These are phyloP conservation scores for Yamadazyma songkhlaensis DNA, from an alignment of 1,139 yeast species.

Conservation along the genomic window DNA sequence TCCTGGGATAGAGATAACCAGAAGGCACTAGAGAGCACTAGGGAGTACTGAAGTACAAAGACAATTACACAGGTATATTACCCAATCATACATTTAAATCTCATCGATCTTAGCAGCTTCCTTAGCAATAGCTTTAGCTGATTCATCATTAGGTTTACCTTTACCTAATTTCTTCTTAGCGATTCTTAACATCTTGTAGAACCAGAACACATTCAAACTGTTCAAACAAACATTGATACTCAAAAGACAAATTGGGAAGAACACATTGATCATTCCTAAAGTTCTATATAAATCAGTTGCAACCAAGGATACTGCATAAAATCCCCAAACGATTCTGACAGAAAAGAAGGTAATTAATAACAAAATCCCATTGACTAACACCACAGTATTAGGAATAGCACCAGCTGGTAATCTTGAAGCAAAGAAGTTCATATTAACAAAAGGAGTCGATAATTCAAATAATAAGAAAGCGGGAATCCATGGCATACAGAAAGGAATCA, in stretches of 20 bases:
- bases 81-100: not conserved
- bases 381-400: conserved; percentile 42
- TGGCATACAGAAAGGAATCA: conserved; percentile 55
- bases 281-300: conserved; percentile 52
- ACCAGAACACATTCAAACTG: conserved; percentile 72
- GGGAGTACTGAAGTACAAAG: too few relatives aligned
- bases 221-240: conserved; percentile 65
- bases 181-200: conserved; percentile 75
- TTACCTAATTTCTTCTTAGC: conserved; percentile 49
- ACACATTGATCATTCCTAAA: conserved; percentile 23
- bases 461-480: conserved; percentile 81
- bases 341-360: conserved; percentile 70
- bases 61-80: too few relatives aligned
- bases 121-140: conserved; percentile 18
- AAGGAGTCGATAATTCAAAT: conserved; percentile 92
- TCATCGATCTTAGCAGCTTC: conserved; percentile 14
- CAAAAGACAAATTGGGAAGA: conserved; percentile 45
- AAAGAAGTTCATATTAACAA: conserved; percentile 89
- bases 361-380: conserved; percentile 65
- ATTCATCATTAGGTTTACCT: conserved; percentile 11
- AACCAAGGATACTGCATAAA: conserved; percentile 59
- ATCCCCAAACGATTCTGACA: conserved; percentile 85
- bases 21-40: too few relatives aligned
- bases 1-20: too few relatives aligned
- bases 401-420: conserved; percentile 70